phyloP scores from a whole-genome alignment of 176 grass and related monocot species.

The Luzula sylvatica region DNA sequence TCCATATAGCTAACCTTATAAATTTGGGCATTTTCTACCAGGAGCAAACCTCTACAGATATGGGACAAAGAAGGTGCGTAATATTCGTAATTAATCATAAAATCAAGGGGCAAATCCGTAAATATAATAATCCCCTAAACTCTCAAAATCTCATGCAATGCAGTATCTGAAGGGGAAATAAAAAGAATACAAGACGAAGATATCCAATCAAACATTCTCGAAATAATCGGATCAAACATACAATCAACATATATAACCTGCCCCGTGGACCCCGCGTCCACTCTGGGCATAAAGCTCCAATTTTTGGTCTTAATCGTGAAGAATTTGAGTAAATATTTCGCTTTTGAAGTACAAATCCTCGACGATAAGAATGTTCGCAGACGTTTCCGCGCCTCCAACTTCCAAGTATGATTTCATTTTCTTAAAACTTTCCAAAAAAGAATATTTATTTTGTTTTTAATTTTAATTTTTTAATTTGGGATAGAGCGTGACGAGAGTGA shows the following conservation, averaged over 20 bases:
- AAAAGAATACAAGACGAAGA: conserved; percentile 87
- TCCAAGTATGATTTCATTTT: conserved; percentile 51
- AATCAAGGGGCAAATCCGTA: no score
- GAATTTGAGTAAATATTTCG: conserved; percentile 95
- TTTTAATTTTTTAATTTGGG: neutral
- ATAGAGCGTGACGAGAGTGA: conserved; percentile 72
- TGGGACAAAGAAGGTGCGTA: conserved; percentile 90
- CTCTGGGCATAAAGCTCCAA: conserved; percentile 84
- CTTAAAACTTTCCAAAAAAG: neutral
- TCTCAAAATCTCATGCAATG: conserved; percentile 2
- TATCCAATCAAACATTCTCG: conserved; percentile 88
- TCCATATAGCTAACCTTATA: neutral
- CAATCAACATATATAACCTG: conserved; percentile 96
- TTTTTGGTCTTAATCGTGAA: conserved; percentile 79
- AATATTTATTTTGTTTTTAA: neutral
- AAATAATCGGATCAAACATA: conserved; percentile 85
- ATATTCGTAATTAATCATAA: conserved; percentile 10
- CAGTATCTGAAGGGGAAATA: conserved; percentile 77
- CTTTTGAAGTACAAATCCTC: conserved; percentile 89
- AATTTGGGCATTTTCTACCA: conserved; percentile 25
- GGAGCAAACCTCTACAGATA: conserved; percentile 98
- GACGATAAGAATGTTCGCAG: conserved; percentile 96
- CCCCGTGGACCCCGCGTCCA: conserved; percentile 69
- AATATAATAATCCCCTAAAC: neutral
- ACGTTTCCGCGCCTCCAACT: conserved; percentile 79